A percentile compares a stretch with the other conserved stretches of the same genome.
These are phyloP conservation scores for Aspergillus versicolor DNA, from an alignment of 2,329 filamentous ascomycete species.

Conservation along the genomic window DNA sequence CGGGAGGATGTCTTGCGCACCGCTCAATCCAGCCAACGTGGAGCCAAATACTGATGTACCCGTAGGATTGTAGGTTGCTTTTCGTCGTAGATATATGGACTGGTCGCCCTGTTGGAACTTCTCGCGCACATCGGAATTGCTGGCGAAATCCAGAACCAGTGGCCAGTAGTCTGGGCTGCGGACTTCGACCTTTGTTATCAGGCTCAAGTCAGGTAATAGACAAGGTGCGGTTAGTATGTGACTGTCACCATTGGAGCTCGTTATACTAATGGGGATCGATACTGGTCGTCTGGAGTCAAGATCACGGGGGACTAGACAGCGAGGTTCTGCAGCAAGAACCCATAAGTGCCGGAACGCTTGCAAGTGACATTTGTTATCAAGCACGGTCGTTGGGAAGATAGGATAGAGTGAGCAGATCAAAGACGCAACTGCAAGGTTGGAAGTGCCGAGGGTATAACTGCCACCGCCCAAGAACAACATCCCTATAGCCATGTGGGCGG, in stretches of 20 bases:
- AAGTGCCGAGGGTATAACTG: conserved; percentile 86
- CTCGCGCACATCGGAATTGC: conserved; percentile 59
- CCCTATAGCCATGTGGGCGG: conserved; percentile 87
- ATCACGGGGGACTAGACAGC: conserved; percentile 86
- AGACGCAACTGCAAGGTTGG: conserved; percentile 79
- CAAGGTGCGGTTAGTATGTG: conserved; percentile 53
- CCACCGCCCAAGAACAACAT: conserved; percentile 89
- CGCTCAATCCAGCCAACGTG: conserved; percentile 71
- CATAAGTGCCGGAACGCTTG: conserved; percentile 97
- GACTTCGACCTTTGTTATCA: conserved; percentile 38
- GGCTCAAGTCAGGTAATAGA: conserved; percentile 50
- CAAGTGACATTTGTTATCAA: conserved; percentile 91
- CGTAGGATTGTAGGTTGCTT: conserved; percentile 63
- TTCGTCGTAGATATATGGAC: conserved; percentile 70
- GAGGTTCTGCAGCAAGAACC: conserved; percentile 87
- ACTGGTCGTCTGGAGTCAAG: conserved; percentile 79
- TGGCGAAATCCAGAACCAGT: conserved; percentile 70
- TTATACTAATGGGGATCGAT: conserved; percentile 68
- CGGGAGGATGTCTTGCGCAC: conserved; percentile 49
- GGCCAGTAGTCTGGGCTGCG: conserved; percentile 71
- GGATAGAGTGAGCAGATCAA: conserved; percentile 92
- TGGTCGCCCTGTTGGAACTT: conserved; percentile 67
- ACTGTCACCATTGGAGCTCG: conserved; percentile 48
- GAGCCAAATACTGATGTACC: conserved; percentile 67
- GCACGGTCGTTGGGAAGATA: conserved; percentile 80